Evolutionary conservation across 352 stramenopile genomes (phyloP), one percentile per base, ranked within the genome.

Genomic region (Globisporangium orthogonon): DNA sequence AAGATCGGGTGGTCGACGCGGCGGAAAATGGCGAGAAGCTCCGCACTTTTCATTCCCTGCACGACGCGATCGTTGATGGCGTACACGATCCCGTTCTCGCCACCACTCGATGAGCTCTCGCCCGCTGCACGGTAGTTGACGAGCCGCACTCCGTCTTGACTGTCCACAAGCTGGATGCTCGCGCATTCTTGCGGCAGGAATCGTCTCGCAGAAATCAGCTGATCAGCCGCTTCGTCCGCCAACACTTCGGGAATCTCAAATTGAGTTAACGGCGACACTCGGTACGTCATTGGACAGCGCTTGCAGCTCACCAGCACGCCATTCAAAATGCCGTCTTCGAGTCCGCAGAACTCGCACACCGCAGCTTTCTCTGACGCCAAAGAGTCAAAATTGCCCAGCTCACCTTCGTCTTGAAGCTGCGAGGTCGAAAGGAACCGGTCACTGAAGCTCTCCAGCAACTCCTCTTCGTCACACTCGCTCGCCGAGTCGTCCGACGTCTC

Each of bases 281-380:
- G 62, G 47, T 44, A 52, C 56, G 65, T 84, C 56, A 87, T 50
- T 13, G 75, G 69, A n/a, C 71, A 89, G 43, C 74, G 76, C 31
- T 76, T 83, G 52, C 63, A 91, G 17, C 40, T 30, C 15, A 72
- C 56, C 17, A 91, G 61, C 13, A 64, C 41, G 9, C 81, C 78
- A 23, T 87, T 91, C 33, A 91, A 59, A 43, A 91, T 76, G 3
- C 71, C 76, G 56, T 89, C 76, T 62, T 79, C 78, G 17, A 91
- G 63, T 14, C 66, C 69, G 23, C 80, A 91, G 50, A 89, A 84
- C 14, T 58, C 64, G 52, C 80, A 91, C 44, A 62, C 18, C 18
- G 41, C n/a, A 52, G 54, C 18, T 35, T 60, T 44, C 1, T 33
- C 35, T 11, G 30, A 11, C 40, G 9, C 18, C 7, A 2, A 50